Evolutionary conservation across 768 basidiomycete genomes (phyloP), one percentile per base, ranked within the genome.

Genomic region (Chiua virens): DNA sequence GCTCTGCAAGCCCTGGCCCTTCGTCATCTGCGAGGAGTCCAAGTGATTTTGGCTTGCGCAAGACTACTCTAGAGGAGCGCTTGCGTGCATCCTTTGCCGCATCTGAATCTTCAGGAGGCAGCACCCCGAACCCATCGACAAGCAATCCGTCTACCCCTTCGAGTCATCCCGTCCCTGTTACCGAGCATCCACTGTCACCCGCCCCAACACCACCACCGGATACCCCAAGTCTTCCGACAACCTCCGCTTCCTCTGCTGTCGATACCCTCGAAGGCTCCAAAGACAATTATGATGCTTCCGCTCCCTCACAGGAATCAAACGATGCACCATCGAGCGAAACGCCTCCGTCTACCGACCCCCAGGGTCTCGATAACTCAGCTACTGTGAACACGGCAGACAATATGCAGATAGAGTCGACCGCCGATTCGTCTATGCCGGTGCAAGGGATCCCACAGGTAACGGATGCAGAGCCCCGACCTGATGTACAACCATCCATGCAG

Each of bases 51-150:
- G 63, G 65, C 17, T 46, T 64, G 44, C 69, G 75, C 41, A 86
- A 87, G 62, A 74, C 79, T 8, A 86, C 79, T 21, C 73, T 92
- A 3, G 90, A 92, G 68, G 89, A 92, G 51, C 76, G 90, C 40
- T 72, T 92, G n/a, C 79, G 85, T 40, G 84, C 87, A 37, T 79
- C 73, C 23, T 78, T 84, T 57, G 75, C 78, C 20, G 75, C 78
- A 45, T 80, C 78, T 18, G 87, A 89, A 18, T 71, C 75, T 13
- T 79, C 80, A 9, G 72, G 66, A 49, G 53, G 68, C 18, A 71
- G 69, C 21, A 74, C 82, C 1, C 73, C 80, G 6, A 53, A 53
- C 37, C 62, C 65, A 8, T 76, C 81, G 18, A 60, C 71, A 7
- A 72, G 70, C 36, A 65, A 70, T 17, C 77, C 82, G 4, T 75